Base-by-base conservation (phyloP, 2,329 filamentous ascomycete genomes). In the Didymella lethalis region DNA sequence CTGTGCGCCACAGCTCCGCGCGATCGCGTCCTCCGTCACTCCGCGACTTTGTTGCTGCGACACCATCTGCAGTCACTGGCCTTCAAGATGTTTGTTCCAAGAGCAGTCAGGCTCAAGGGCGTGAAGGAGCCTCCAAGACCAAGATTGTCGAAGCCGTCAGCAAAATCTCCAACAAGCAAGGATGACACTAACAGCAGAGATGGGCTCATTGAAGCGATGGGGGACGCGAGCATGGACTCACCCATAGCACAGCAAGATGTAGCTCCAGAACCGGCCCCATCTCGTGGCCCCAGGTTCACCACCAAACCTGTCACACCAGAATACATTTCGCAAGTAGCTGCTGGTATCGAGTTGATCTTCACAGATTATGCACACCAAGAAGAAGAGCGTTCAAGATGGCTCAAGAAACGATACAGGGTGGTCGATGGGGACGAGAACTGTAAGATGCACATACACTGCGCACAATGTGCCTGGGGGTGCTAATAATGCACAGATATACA, bases 281-380 rank as follows among this genome's bases (percentile, higher is more conserved):
- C 55, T 11, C 60, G 64, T 31, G 67, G 69, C 0, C 60, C 71
- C 34, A 65, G 63, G 20, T 68, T 71, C 23, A 67, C 64, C 3
- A 62, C 51, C 23, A 61, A 58, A 38, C 59, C 66, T 7, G 44
- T 71, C 31, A 69, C 65, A 1, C 34, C 64, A 20, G 71, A 74
- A 25, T 75, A 74, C 50, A 45, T 77, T 48, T 66, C 62, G 32
- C 67, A 74, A 47, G 48, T 76, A 34, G 64, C 67, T 49, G 69
- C 65, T 43, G 75, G 73, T 12, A 62, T 76, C 8, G 72, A 75
- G 47, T 48, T 77, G 40, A 66, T 76, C 47, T 75, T 77, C 51
- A 72, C 71, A 53, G 73, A 76, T 49, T 76, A 76, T 51, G 75
- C 75, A n/a, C 69, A 69, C 46, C 71, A 76, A 29, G 67, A 76